A percentile compares a stretch with the other conserved stretches of the same genome.
phyloP scores from a whole-genome alignment of 345 rosid species.

The Eucalyptus marginata region DNA sequence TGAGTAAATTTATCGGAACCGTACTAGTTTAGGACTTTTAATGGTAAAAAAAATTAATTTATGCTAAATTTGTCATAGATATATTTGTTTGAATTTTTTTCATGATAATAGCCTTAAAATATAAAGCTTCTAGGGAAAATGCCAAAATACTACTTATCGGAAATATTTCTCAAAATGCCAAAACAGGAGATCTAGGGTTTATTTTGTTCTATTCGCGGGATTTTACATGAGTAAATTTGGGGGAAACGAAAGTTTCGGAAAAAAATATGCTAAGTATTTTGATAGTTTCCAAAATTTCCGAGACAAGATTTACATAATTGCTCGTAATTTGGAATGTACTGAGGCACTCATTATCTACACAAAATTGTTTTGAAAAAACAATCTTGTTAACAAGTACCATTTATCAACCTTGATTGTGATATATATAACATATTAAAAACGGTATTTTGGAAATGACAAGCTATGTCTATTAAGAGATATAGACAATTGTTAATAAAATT shows the following conservation, averaged over 20 bases:
- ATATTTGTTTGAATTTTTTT: too few species aligned
- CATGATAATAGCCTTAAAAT: too few species aligned
- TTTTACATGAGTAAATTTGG: neutral
- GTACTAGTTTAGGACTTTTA: accelerated
- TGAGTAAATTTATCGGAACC: too few species aligned
- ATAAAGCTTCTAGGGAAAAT: neutral
- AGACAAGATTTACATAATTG: neutral
- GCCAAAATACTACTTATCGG: neutral
- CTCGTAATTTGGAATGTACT: neutral
- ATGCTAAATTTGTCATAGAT: too few species aligned
- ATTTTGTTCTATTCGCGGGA: neutral
- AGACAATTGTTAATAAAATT: neutral
- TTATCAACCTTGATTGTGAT: neutral
- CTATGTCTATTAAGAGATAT: neutral
- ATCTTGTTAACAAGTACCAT: neutral
- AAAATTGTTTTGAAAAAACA: neutral
- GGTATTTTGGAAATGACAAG: neutral
- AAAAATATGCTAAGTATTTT: neutral
- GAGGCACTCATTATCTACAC: neutral
- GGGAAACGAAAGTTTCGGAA: neutral
- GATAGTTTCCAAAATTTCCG: neutral
- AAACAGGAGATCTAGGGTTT: neutral
- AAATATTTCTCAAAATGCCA: neutral
- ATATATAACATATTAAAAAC: neutral
- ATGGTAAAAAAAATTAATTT: too few species aligned